Base-by-base conservation (phyloP, 306 rosid species). In the Castanospermum australe region DNA sequence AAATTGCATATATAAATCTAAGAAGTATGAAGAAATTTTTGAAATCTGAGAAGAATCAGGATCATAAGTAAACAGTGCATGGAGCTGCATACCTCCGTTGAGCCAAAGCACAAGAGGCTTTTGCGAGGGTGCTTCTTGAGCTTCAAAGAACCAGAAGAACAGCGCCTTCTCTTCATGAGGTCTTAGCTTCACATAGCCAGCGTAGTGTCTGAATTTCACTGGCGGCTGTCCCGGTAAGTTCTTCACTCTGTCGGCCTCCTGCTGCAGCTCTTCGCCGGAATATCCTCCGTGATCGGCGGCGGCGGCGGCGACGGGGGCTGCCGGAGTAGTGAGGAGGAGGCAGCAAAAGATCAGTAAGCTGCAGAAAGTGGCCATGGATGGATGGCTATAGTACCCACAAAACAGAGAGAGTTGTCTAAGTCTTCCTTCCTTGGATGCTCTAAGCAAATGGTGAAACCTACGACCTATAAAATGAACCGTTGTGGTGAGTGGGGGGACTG, bases 131-230 rank as follows among this genome's bases (percentile, higher is more conserved):
- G 66, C 67, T 30, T 84, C 39, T 77, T 89, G 85, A 45, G 96
- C 96, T 61, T 91, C 86, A 25, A 91, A 86, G 82, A 91, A 91
- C 97, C 97, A 91, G 64, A 89, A 91, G 80, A 91, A 89, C 70
- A 91, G 45, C 1, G 93, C 92, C 84, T 88, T 89, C 13, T 79
- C 82, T 8, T 79, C 61, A 0, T 50, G 8, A 2, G 41, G 54
- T 0, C 81, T 71, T 22, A 89, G 82, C 70, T 84, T 79, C 44
- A 91, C 82, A 52, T 91, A 91, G 20, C 93, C 96, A 4, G 93
- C 83, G 24, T 87, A 89, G 75, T 91, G 97, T 12, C 55, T 76
- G 79, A 91, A 91, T 4, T 60, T 79, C 54, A 88, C 91, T 5
- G 79, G 67, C 0, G 97, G 92, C 47, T 91, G 92, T 65, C 89